Evolutionary conservation across 306 rosid species (phyloP).

Genomic region (Aeschynomene evenia): DNA sequence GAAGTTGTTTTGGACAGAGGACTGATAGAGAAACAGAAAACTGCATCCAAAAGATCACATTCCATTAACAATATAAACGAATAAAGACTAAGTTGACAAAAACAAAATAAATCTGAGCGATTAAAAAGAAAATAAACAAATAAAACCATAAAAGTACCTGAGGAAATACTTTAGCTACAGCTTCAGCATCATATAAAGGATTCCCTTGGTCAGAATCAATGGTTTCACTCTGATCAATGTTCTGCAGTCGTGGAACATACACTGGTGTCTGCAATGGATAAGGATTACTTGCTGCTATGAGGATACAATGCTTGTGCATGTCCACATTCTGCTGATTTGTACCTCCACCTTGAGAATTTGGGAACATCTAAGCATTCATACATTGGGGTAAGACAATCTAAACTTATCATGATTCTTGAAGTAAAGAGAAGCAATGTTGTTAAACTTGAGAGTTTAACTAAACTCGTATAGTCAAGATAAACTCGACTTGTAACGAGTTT

Average conservation of each 20-base stretch:
- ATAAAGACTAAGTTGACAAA: constrained; percentile 8
- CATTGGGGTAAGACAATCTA: constrained; percentile 27
- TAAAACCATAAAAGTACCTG: constrained; percentile 49
- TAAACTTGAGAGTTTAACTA: too few relatives aligned
- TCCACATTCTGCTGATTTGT: constrained; percentile 79
- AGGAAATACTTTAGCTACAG: constrained; percentile 86
- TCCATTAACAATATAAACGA: constrained; percentile 19
- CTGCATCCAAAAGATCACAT: constrained; percentile 52
- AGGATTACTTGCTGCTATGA: constrained; percentile 91
- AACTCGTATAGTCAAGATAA: too few relatives aligned
- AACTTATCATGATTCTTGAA: constrained; percentile 4
- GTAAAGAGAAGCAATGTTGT: too few relatives aligned
- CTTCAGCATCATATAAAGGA: constrained; percentile 75
- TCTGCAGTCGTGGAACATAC: constrained; percentile 71
- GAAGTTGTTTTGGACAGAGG: constrained; percentile 91
- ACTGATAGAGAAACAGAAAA: constrained; percentile 82
- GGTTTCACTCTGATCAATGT: constrained; percentile 71
- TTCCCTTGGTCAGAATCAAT: constrained; percentile 67
- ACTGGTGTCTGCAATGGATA: constrained; percentile 90
- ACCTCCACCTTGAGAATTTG: constrained; percentile 64
- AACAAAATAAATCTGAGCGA: not conserved
- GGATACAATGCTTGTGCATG: constrained; percentile 81
- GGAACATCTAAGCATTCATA: constrained; percentile 70
- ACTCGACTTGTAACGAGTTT: too few relatives aligned
- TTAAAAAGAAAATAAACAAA: not conserved